These are phyloP conservation scores for Cladosporium sp. DNA, from an alignment of 2,329 filamentous ascomycete genomes.

Conservation along the genomic window DNA sequence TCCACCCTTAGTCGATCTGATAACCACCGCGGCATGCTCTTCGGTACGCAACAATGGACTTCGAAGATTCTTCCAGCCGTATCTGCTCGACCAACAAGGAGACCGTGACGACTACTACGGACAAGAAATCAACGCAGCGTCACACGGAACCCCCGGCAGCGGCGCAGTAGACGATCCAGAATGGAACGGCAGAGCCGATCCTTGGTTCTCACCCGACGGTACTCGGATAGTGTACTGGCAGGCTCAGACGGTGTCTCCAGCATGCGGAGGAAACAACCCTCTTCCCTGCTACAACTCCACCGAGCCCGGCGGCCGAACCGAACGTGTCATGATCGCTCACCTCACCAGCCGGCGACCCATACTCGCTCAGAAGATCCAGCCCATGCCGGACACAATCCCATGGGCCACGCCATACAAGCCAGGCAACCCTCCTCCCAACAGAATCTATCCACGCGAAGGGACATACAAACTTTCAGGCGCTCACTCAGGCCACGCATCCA, in stretches of 20 bases:
- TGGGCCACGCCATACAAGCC: slow-evolving; percentile 34
- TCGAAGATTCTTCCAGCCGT: slow-evolving; percentile 45
- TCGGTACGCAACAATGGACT: slow-evolving; percentile 45
- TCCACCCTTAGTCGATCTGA: slow-evolving; percentile 39
- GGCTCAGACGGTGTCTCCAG: slow-evolving; percentile 34
- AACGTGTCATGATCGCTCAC: slow-evolving; percentile 41
- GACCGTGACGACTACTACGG: slow-evolving; percentile 44
- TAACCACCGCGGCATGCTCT: slow-evolving; percentile 30
- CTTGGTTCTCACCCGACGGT: slow-evolving; percentile 38
- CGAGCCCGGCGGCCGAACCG: slow-evolving; percentile 34
- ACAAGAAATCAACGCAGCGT: slow-evolving; percentile 38
- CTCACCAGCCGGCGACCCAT: slow-evolving; percentile 32
- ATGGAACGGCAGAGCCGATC: slow-evolving; percentile 48
- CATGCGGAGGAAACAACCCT: slow-evolving; percentile 42
- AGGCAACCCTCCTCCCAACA: not conserved
- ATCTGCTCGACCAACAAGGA: slow-evolving; percentile 40
- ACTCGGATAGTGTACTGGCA: slow-evolving; percentile 43
- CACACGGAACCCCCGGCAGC: slow-evolving; percentile 5
- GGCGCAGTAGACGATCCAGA: slow-evolving; percentile 42
- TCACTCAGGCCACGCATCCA: slow-evolving; percentile 1
- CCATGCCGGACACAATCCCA: slow-evolving; percentile 29
- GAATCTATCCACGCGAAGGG: not conserved
- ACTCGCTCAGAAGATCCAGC: slow-evolving; percentile 17
- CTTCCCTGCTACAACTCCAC: slow-evolving; percentile 39
- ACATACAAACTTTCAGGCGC: slow-evolving; percentile 9